A percentile compares a stretch with the other conserved stretches of the same genome.
Conservation (phyloP, 768 basidiomycete genomes). For the Asterophora parasitica region DNA sequence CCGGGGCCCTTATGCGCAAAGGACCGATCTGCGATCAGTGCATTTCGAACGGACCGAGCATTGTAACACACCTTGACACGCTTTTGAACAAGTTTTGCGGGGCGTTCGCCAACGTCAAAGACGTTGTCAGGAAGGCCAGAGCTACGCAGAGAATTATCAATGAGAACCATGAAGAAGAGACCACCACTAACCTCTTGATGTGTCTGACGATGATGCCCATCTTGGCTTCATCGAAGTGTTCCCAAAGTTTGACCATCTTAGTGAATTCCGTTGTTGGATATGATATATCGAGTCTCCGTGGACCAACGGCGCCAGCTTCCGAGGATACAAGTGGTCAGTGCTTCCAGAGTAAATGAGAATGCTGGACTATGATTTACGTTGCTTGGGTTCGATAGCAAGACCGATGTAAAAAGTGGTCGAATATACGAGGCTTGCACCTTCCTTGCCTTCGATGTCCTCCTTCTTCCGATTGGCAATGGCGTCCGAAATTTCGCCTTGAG, state of each 20-base stretch:
- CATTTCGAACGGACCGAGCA: constrained; percentile 1
- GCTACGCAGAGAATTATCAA: constrained; percentile 32
- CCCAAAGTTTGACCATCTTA: constrained; percentile 92
- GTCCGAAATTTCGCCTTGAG: constrained; percentile 81
- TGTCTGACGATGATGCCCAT: constrained; percentile 96
- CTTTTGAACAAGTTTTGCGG: constrained; percentile 65
- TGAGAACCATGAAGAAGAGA: background rate
- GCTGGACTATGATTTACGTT: constrained; percentile 49
- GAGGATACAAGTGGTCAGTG: constrained; percentile 7
- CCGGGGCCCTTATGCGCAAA: constrained; percentile 44
- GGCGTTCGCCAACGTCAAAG: constrained; percentile 77
- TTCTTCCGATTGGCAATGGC: constrained; percentile 67
- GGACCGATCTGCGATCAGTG: constrained; percentile 13
- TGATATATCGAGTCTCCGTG: constrained; percentile 89
- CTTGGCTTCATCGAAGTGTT: constrained; percentile 82
- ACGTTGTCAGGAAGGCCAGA: constrained; percentile 76
- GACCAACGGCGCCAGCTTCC: constrained; percentile 70
- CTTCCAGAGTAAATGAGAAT: constrained; percentile 9
- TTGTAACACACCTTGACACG: constrained; percentile 56
- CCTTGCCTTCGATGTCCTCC: constrained; percentile 73
- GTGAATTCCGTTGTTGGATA: constrained; percentile 96
- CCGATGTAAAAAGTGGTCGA: constrained; percentile 99
- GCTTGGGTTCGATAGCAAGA: constrained; percentile 85
- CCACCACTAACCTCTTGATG: constrained; percentile 72
- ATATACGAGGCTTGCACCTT: constrained; percentile 74